Conservation (phyloP, 306 rosid genomes). For the Erythrophleum fordii region DNA sequence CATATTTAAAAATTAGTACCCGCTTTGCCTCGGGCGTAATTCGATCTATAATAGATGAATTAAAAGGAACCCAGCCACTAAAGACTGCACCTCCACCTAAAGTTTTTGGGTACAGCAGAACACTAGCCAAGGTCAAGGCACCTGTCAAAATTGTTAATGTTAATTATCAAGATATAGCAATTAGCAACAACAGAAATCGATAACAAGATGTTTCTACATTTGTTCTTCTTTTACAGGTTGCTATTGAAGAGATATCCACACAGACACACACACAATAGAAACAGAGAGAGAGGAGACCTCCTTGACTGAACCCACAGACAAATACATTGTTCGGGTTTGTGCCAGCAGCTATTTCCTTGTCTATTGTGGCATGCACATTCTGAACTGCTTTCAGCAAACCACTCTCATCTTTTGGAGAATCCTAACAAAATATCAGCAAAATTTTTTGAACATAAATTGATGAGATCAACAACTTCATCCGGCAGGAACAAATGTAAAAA, state of each 20-base stretch:
- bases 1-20: conserved; percentile 48
- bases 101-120: conserved; percentile 84
- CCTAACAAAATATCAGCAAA: conserved; percentile 48
- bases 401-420: conserved; percentile 72
- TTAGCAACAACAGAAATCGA: background rate
- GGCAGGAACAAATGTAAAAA: conserved; percentile 1
- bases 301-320: conserved; percentile 95
- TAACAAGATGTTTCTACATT: background rate
- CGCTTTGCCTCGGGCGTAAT: conserved; percentile 71
- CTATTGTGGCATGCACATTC: conserved; percentile 79
- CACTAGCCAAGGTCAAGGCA: conserved; percentile 87
- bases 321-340: conserved; percentile 75
- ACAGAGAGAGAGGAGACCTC: conserved; percentile 56
- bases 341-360: conserved; percentile 85
- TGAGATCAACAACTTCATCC: conserved; percentile 27
- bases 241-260: background rate
- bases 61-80: conserved; percentile 92
- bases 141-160: conserved; percentile 50
- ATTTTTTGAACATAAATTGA: conserved; percentile 11
- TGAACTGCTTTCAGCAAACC: conserved; percentile 75
- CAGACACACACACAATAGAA: background rate
- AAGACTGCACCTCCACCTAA: conserved; percentile 91
- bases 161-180: conserved; percentile 17
- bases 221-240: conserved; percentile 13
- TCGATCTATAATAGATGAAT: conserved; percentile 56